Evolutionary conservation across 495 filamentous ascomycete genomes (phyloP), one percentile per base, ranked within the genome.

Genomic region (Penicillium flavigenum): DNA sequence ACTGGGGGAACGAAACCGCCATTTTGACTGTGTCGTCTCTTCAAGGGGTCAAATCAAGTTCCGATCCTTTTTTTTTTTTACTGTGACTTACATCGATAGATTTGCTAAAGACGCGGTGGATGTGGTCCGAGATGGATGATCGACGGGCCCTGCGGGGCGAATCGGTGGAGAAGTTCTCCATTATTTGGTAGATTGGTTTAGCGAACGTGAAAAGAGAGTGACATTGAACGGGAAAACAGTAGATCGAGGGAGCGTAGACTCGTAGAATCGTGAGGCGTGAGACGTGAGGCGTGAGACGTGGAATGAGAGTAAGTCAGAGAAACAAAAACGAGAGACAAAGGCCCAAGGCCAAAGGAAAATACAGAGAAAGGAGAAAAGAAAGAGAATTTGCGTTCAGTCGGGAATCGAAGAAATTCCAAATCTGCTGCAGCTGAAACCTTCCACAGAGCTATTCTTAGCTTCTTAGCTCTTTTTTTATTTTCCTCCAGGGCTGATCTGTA

Each of bases 71-170:
- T 2, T 6, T 14, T 14, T 24, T 22, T 22, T 22, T 5, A 19
- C 7, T 11, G 7, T 14, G 10, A 54, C 68, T 58, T 56, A 73
- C 74, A 59, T 68, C 67, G 5, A 49, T 59, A 14, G 58, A 44
- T 42, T 61, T 48, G 47, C 63, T 61, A 11, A 76, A 59, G 14
- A 69, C 63, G 14, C 74, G 74, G 38, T 74, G 71, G 22, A 76
- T 59, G 17, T 72, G 71, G 46, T 69, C 63, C 7, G 74, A 65
- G 57, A 76, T 59, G 11, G 72, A 76, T 14, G 66, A 67, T 68
- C 71, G 63, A 19, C 69, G 68, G 55, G 57, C 53, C 32, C 65
- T 66, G 60, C 58, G 61, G 50, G 53, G 57, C 29, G 57, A 63
- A 58, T 56, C 61, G 46, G 51, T 53, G 17, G 57, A 39, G 31